Evolutionary conservation across 768 basidiomycete genomes (phyloP), one percentile per base, ranked within the genome.

Genomic region (Pisolithus sp.): DNA sequence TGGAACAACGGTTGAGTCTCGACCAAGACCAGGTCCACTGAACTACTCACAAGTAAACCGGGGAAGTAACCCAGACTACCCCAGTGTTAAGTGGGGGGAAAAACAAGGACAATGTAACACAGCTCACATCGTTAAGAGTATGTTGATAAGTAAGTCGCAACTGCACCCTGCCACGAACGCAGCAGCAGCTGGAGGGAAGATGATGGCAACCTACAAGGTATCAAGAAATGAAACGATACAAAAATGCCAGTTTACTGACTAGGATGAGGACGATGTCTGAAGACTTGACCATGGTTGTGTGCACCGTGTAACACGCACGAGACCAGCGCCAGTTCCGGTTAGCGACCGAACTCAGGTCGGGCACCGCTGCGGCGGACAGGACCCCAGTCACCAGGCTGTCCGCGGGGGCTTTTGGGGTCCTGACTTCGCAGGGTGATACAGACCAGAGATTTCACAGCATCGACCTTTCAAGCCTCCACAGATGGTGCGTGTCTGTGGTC

Each of bases 71-170:
- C 90, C 53, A 91, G 76, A 48, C 88, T 87, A 52, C 4, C 6
- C 5, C 34, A 20, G 28, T 10, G 20, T 38, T 55, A 17, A 63
- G 59, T 21, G 31, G 43, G 38, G 26, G 36, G 28, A 23, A n/a
- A 28, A 13, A 30, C 36, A 5, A 24, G 10, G 17, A 39, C 13
- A 5, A 45, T 28, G n/a, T 3, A 45, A 18, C n/a, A 54, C 17
- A 48, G 67, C 81, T 48, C 64, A 90, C 89, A 86, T 68, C 0
- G 91, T 92, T 61, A 93, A 69, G 53, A 76, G 71, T 53, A 93
- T 80, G 70, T 87, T 93, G 70, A 93, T 89, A 59, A 93, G 76
- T 44, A 93, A 73, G 72, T 93, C 91, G 61, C 89, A 91, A 55
- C 83, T 80, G 66, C 91, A 94, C 30, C 91, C 91, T 0, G 86